Base-by-base conservation (phyloP, 352 stramenopile genomes). In the Pythium guiyangense region DNA sequence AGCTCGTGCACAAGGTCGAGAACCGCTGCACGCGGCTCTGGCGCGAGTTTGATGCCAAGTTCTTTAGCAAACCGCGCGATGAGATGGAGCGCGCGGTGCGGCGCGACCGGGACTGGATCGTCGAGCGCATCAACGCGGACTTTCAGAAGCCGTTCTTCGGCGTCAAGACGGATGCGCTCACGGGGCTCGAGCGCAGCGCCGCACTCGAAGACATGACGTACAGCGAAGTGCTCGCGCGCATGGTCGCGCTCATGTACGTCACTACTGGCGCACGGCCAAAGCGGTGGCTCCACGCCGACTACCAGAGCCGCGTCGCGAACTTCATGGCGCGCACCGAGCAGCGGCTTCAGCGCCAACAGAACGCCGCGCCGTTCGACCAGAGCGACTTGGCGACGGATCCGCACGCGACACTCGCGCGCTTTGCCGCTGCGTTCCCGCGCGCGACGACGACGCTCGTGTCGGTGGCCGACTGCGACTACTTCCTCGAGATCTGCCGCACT, bases 81-180 rank as follows among this genome's bases (percentile, higher is more conserved):
- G 77, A 95, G 52, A 63, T 91, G 26, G 79, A 77, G 49, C 57
- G 79, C 3, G 77, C 82, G 3, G 72, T 96, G 22, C 68, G 79
- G 92, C 49, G 82, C 5, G 81, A 91, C 69, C 91, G 90, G 71
- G 69, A 87, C 20, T 47, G 73, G 43, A 94, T 95, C 53, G 90
- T 94, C 40, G 64, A 64, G n/a, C 71, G 73, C 18, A 59, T 96
- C 35, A 95, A 96, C 52, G 66, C 79, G 5, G 84, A 96, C 54
- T 96, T 90, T 63, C 87, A 96, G 66, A 96, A 96, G 68, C 81
- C 79, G 34, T 95, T 94, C 71, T 96, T 96, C 61, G 87, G 87
- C 14, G 73, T 69, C 48, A 84, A 86, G 59, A 52, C 52, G 35
- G 63, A 78, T 49, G 64, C 35, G 5, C 61, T 71, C 49, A 74